Base-by-base conservation (phyloP, 371 early-diverging fungal species). In the Funneliformis caledonium region DNA sequence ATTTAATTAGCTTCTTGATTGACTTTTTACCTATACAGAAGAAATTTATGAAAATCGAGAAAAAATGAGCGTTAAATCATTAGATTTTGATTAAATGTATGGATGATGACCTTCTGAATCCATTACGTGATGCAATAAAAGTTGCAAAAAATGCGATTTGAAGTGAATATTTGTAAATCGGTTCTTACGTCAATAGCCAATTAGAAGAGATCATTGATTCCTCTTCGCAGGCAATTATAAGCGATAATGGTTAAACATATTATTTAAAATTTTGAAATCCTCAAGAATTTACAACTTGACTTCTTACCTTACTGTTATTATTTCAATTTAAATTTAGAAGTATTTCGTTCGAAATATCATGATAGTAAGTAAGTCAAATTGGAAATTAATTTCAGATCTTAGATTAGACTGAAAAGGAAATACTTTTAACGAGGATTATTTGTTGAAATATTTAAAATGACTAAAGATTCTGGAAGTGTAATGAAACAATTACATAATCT, bases 61-160 rank as follows among this genome's bases (percentile, higher is more conserved):
- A 70, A 43, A 10, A 72, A 43, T 72, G 50, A 72, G 22, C n/a
- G 47, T 72, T 12, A 43, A 72, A 72, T 33, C 45, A 42, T 72
- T 72, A 72, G 31, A n/a, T 72, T 11, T 22, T 72, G 22, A 14
- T 72, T 6, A 72, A 45, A 31, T n/a, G 47, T 14, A 33, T 16
- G 47, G 50, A 72, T 4, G n/a, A 72, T 37, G 60, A 74, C 2
- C 59, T 74, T 56, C 59, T 74, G 2, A 8, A 9, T 9, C 59
- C 74, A 22, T 60, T 52, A n/a, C 7, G 14, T 2, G 48, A 37
- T 59, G 1, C 50, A 6, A 33, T 74, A 16, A 2, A 1, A 4
- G 59, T 26, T 11, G 45, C 52, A 26, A 16, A 56, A 59, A 8
- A 59, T 16, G 19, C 16, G 11, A 26, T 22, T 37, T 26, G 37